phyloP scores from a whole-genome alignment of 305 asterid species.

The Lippia alba region DNA sequence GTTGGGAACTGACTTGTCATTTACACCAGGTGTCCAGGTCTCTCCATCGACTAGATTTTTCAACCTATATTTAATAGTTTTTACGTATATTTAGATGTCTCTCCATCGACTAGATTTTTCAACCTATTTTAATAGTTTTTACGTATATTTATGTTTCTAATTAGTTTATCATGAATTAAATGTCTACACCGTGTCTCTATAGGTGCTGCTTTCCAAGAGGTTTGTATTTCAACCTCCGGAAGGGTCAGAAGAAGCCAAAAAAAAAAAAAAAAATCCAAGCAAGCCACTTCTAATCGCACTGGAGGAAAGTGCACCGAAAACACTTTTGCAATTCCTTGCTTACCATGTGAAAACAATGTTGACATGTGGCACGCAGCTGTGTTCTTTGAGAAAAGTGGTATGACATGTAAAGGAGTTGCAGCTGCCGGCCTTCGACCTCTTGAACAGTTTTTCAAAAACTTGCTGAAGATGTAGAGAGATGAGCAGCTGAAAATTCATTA shows the following conservation, averaged over 20 bases:
- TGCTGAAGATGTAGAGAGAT: slow-evolving; percentile 67
- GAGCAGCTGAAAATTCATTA: slow-evolving; percentile 60
- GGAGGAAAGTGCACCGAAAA: slow-evolving; percentile 80
- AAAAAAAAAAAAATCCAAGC: slow-evolving; percentile 92
- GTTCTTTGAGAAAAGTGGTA: slow-evolving; percentile 91
- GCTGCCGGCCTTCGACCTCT: slow-evolving; percentile 71
- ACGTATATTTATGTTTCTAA: background rate
- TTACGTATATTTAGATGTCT: background rate
- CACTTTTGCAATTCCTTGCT: slow-evolving; percentile 89
- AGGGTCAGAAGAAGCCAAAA: slow-evolving; percentile 99
- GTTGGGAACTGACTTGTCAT: slow-evolving; percentile 89
- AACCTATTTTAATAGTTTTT: background rate
- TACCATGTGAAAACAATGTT: slow-evolving; percentile 88
- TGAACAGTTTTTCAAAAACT: slow-evolving; percentile 68
- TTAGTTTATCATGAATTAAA: slow-evolving; percentile 10
- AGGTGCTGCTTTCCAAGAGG: slow-evolving; percentile 90
- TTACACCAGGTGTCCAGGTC: slow-evolving; percentile 69
- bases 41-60: too few species aligned
- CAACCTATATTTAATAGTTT: background rate
- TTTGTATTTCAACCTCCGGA: slow-evolving; percentile 40
- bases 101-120: too few species aligned
- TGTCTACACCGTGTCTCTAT: slow-evolving; percentile 33
- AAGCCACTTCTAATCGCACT: slow-evolving; percentile 75
- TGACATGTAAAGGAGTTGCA: slow-evolving; percentile 81
- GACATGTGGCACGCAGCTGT: slow-evolving; percentile 99